A percentile compares a stretch with the other conserved stretches of the same genome.
Conservation (phyloP, 805 yeast species). For the Candida glaebosa region DNA sequence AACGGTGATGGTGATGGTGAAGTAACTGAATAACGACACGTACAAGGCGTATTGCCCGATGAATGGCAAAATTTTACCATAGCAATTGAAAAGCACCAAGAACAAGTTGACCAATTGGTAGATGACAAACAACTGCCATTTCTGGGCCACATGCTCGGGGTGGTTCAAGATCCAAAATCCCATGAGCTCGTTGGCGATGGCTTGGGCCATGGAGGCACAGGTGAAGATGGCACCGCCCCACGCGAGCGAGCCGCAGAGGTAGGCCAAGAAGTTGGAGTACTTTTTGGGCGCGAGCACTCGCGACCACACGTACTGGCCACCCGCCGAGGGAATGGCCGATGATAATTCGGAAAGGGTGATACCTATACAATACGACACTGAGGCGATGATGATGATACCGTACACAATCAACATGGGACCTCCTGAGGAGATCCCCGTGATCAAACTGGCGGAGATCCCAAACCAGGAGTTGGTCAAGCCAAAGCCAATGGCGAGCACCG, state of each 20-base stretch:
- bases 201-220: constrained; percentile 35
- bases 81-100: constrained; percentile 33
- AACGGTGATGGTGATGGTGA: constrained; percentile 35
- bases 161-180: constrained; percentile 35
- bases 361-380: constrained; percentile 34
- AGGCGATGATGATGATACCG: constrained; percentile 38
- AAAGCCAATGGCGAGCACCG: constrained; percentile 39
- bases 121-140: constrained; percentile 36
- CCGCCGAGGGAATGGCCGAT: constrained; percentile 39
- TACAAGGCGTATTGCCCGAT: constrained; percentile 34
- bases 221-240: constrained; percentile 45
- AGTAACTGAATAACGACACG: constrained; percentile 30
- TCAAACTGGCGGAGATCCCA: constrained; percentile 38
- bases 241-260: constrained; percentile 37
- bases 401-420: constrained; percentile 40
- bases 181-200: constrained; percentile 33
- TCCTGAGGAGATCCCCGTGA: constrained; percentile 40
- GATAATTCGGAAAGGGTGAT: constrained; percentile 38
- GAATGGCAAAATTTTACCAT: constrained; percentile 32
- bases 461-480: constrained; percentile 43
- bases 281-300: constrained; percentile 36
- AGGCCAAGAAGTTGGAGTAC: constrained; percentile 35
- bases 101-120: constrained; percentile 33
- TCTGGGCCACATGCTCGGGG: constrained; percentile 29
- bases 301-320: constrained; percentile 44